Base-by-base conservation (phyloP, 805 yeast genomes). In the Candida lessepsii region DNA sequence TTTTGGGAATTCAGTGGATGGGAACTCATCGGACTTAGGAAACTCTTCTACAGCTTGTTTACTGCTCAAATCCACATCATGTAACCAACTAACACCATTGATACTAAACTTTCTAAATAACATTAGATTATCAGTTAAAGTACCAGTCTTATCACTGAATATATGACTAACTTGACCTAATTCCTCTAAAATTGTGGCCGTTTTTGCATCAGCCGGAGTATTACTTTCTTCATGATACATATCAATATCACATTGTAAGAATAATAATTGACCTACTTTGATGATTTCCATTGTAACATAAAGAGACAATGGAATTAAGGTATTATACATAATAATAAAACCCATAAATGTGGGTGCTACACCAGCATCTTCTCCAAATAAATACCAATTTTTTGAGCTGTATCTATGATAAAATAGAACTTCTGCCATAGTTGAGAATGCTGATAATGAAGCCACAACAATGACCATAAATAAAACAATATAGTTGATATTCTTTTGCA, bases 241-340 rank as follows among this genome's bases (percentile, higher is more conserved):
- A 62, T 95, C 98, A 35, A 93, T 78, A 62, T 93, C 99, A 76
- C 81, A 81, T 57, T 88, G 95, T 54, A 93, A 69, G 41, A 89
- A 70, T 29, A 82, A 61, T 60, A 88, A 75, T 60, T 93, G 99
- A 67, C 85, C 79, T 6, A 86, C 85, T 57, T 93, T 93, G 56
- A 90, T 89, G 45, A 93, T 83, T 59, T 95, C 99, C 88, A 91
- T 86, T 0, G 98, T 89, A 15, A 93, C 98, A 57, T 93, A 95
- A 20, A 93, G 74, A 0, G 98, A 91, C 23, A 93, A 69, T 0
- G 99, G 99, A 56, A 93, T 93, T 67, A 93, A 75, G 0, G 99
- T 93, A 59, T 93, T 93, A 67, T 84, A 91, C 98, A 93, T 91
- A 69, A 93, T 91, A 47, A 93, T 83, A 61, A 86, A 95, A 2